Percentiles rank a stretch among this genome's conserved stretches.
These are phyloP conservation scores for Cruciata laevipes DNA, from an alignment of 257 asterid genomes.

Conservation along the genomic window DNA sequence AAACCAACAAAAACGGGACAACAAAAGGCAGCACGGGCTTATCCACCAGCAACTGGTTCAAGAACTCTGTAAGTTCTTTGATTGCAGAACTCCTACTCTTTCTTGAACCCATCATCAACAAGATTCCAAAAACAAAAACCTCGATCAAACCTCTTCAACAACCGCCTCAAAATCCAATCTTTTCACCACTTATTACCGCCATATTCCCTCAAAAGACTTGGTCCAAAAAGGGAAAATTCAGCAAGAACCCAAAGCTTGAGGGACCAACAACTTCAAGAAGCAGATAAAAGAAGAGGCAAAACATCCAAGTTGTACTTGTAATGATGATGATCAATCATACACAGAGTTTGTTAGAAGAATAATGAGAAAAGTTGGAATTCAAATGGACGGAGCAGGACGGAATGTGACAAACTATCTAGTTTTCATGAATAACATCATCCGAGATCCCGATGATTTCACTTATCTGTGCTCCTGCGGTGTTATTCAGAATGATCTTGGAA, in stretches of 20 bases:
- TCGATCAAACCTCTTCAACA: neutral
- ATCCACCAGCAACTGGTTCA: conserved; percentile 50
- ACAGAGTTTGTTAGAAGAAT: neutral
- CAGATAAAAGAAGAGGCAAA: conserved; percentile 11
- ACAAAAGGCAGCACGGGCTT: conserved; percentile 63
- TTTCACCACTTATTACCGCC: conserved; percentile 1
- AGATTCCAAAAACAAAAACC: neutral
- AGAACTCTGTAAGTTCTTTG: conserved; percentile 39
- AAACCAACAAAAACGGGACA: conserved; percentile 49
- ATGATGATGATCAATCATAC: neutral
- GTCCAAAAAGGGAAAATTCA: neutral
- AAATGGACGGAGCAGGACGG: conserved; percentile 32
- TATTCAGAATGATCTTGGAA: conserved; percentile 40
- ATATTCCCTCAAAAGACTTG: neutral
- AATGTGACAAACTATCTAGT: conserved; percentile 42
- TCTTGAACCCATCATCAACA: conserved; percentile 39
- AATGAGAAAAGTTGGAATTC: conserved; percentile 10
- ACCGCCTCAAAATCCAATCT: conserved; percentile 4
- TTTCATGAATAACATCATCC: conserved; percentile 49
- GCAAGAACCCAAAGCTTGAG: neutral
- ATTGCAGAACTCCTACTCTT: conserved; percentile 47
- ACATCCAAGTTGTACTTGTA: neutral
- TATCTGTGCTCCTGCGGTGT: conserved; percentile 34
- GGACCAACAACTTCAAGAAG: conserved; percentile 4
- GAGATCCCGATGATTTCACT: conserved; percentile 36